phyloP scores from a whole-genome alignment of 768 basidiomycete genomes.

The Serendipita sp. region DNA sequence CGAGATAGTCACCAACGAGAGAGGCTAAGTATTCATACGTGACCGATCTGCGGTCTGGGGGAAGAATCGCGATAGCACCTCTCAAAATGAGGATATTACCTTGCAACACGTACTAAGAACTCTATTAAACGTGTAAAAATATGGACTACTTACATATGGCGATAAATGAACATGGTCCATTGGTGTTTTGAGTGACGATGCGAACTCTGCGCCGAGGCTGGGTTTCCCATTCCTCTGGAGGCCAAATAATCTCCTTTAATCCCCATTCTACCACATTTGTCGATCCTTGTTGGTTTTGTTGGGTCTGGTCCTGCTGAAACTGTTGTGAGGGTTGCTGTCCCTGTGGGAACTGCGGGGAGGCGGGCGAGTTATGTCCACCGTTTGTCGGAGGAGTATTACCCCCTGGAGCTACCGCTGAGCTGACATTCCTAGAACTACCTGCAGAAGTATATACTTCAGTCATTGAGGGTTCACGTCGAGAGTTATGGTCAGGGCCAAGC shows the following conservation, averaged over 20 bases:
- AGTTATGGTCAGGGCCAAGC: background rate
- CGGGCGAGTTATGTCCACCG: too few relatives aligned
- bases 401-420: background rate
- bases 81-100: conserved; percentile 82
- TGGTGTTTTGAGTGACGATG: conserved; percentile 58
- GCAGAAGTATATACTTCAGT: background rate
- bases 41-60: conserved; percentile 46
- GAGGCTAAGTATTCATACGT: conserved; percentile 77
- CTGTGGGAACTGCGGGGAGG: background rate
- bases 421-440: background rate
- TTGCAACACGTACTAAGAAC: conserved; percentile 16
- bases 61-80: conserved; percentile 61
- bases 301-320: background rate
- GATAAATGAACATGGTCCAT: conserved; percentile 79
- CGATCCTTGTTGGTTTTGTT: background rate
- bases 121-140: background rate
- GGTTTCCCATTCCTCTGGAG: conserved; percentile 15
- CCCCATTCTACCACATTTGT: conserved; percentile 32
- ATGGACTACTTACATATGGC: conserved; percentile 51
- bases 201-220: conserved; percentile 24
- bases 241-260: conserved; percentile 51
- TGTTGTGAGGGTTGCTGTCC: background rate
- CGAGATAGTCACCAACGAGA: conserved; percentile 68
- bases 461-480: background rate
- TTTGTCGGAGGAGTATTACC: background rate